phyloP scores from a whole-genome alignment of 2,329 filamentous ascomycete species.

The Paracorniculantispora psalliotae region DNA sequence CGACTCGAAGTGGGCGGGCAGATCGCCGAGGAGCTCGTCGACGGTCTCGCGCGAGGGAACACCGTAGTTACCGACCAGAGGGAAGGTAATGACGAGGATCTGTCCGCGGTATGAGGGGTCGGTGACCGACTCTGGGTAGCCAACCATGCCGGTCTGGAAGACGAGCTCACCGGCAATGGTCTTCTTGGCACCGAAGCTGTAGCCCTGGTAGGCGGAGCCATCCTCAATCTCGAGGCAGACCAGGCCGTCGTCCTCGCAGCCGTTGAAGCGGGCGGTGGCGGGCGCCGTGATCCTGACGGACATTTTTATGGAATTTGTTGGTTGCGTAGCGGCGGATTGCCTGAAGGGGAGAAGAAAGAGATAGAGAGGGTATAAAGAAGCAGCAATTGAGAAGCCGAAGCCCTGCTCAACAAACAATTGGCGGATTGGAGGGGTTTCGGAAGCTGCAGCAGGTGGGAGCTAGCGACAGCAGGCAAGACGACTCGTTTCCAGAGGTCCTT shows the following conservation, averaged over 20 bases:
- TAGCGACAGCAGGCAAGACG: conserved; percentile 32
- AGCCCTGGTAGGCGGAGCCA: conserved; percentile 85
- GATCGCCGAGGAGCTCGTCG: conserved; percentile 77
- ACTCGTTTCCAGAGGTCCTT: conserved; percentile 34
- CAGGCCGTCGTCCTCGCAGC: conserved; percentile 52
- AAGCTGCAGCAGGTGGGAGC: conserved; percentile 22
- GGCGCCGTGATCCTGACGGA: conserved; percentile 41
- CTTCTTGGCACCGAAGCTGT: conserved; percentile 93
- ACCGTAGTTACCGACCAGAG: conserved; percentile 94
- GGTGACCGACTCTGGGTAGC: conserved; percentile 90
- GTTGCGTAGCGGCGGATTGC: not conserved
- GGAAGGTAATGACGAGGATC: conserved; percentile 95
- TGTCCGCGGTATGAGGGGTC: conserved; percentile 87
- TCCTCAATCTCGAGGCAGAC: conserved; percentile 91
- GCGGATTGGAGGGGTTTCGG: conserved; percentile 2
- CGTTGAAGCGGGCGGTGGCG: conserved; percentile 56
- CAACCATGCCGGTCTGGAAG: conserved; percentile 99
- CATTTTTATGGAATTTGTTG: conserved; percentile 24
- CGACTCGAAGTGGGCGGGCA: conserved; percentile 91
- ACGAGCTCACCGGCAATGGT: conserved; percentile 95
- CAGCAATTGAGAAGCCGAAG: conserved; percentile 17
- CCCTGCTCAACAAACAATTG: not conserved
- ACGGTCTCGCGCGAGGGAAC: conserved; percentile 81
- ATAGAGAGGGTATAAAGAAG: not conserved
- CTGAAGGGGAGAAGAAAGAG: conserved; percentile 6